These are phyloP conservation scores for Laguncularia racemosa DNA, from an alignment of 345 rosid species.

Conservation along the genomic window DNA sequence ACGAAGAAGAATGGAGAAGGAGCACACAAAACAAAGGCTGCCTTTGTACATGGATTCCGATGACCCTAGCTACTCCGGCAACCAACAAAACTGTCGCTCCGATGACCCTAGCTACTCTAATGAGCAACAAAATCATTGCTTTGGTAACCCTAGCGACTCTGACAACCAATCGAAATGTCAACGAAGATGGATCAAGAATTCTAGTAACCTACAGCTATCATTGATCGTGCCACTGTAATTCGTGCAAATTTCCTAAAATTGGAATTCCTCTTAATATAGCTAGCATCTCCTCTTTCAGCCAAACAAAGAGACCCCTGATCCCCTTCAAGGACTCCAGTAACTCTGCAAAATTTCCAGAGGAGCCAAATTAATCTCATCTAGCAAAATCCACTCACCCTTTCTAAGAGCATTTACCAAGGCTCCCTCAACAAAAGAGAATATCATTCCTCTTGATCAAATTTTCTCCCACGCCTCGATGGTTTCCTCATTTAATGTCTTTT, in stretches of 20 bases:
- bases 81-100: too few species aligned
- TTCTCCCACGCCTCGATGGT: conserved; percentile 40
- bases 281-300: conserved; percentile 90
- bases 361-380: conserved; percentile 95
- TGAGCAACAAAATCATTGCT: too few species aligned
- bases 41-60: too few species aligned
- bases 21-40: too few species aligned
- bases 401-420: conserved; percentile 83
- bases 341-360: conserved; percentile 91
- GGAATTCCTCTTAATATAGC: conserved; percentile 58
- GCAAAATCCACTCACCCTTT: conserved; percentile 91
- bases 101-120: too few species aligned
- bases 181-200: too few species aligned
- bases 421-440: conserved; percentile 94
- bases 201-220: too few species aligned
- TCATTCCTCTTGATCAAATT: conserved; percentile 66
- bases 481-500: conserved; percentile 40
- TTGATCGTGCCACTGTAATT: too few species aligned
- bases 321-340: conserved; percentile 89
- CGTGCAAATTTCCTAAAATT: conserved; percentile 83
- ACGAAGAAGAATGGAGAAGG: too few species aligned
- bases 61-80: too few species aligned
- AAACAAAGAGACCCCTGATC: conserved; percentile 82
- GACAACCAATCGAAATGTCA: too few species aligned
- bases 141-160: too few species aligned